A percentile compares a stretch with the other conserved stretches of the same genome.
Conservation (phyloP, 2,329 filamentous ascomycete species). For the Aspergillus neotritici region DNA sequence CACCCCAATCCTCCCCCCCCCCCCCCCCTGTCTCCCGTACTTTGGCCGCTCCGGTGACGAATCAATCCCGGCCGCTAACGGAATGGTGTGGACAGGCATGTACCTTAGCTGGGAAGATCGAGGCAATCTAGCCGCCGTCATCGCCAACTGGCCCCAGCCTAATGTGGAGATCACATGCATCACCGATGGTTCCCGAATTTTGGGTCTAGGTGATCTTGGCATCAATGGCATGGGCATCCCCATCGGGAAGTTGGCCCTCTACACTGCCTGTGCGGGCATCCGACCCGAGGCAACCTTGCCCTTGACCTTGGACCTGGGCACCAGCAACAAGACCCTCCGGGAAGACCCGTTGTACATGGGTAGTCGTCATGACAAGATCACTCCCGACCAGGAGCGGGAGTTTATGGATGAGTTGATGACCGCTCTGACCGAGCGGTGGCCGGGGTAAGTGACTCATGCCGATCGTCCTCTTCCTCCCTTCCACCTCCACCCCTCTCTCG, state of each 20-base stretch:
- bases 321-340: conserved; percentile 57
- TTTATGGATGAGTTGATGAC: conserved; percentile 98
- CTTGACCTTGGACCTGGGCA: conserved; percentile 58
- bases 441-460: conserved; percentile 47
- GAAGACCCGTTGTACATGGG: conserved; percentile 90
- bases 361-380: conserved; percentile 74
- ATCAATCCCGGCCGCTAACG: conserved; percentile 22
- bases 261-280: conserved; percentile 93
- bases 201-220: conserved; percentile 87
- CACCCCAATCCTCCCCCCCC: background rate
- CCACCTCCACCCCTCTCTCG: conserved; percentile 53
- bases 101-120: conserved; percentile 95
- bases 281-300: conserved; percentile 65
- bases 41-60: conserved; percentile 9
- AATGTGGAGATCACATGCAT: conserved; percentile 94
- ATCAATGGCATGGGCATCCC: conserved; percentile 98
- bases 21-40: too few species aligned
- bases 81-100: conserved; percentile 48
- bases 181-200: conserved; percentile 89
- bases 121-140: conserved; percentile 80
- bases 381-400: conserved; percentile 71
- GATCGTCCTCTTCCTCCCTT: background rate
- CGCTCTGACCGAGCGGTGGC: conserved; percentile 72
- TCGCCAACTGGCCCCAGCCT: conserved; percentile 85
- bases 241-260: conserved; percentile 91